phyloP scores from a whole-genome alignment of 129 eudicot species.

The Kitagawia praeruptora region DNA sequence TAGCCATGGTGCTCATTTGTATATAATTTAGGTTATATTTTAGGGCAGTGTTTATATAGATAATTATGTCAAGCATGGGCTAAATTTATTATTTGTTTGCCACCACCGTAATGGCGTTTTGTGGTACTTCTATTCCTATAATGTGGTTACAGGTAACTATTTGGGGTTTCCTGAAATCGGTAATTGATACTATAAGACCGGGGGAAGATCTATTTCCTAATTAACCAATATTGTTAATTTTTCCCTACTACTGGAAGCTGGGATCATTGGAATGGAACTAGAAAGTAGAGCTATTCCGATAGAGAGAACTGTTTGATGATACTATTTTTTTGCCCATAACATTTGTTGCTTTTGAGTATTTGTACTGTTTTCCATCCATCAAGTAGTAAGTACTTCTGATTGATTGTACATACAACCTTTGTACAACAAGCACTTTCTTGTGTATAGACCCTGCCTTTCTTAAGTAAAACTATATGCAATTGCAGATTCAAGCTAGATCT shows the following conservation, averaged over 20 bases:
- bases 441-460: not conserved
- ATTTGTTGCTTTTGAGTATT: not conserved
- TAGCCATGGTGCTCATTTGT: not conserved
- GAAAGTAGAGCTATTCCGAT: not conserved
- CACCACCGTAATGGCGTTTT: not conserved
- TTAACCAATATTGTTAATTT: not conserved
- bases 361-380: not conserved
- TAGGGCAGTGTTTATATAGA: not conserved
- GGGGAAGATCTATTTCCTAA: not conserved
- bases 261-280: not conserved
- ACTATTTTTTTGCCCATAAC: not conserved
- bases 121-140: not conserved
- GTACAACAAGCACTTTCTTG: not conserved
- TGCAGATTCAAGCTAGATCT: slow-evolving; percentile 50
- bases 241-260: not conserved
- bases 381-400: not conserved
- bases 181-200: not conserved
- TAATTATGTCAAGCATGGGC: not conserved
- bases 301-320: not conserved
- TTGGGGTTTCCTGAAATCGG: not conserved
- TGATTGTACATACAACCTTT: not conserved
- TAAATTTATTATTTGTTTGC: not conserved
- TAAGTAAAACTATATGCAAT: not conserved
- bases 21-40: not conserved
- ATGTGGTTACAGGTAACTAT: not conserved